Conservation (phyloP, 805 yeast species). For the Lipomyces anomalus region DNA sequence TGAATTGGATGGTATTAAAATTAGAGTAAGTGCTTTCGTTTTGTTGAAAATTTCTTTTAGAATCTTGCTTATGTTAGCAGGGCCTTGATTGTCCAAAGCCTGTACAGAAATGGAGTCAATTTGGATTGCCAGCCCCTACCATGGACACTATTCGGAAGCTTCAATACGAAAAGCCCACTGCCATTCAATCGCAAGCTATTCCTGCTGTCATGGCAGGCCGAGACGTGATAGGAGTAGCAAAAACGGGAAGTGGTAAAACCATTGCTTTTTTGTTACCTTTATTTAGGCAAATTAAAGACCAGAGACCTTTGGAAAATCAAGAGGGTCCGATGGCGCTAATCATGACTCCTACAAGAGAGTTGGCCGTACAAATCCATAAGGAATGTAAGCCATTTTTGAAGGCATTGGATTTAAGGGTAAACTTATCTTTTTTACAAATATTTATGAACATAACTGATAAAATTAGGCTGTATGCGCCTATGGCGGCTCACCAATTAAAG, state of each 20-base stretch:
- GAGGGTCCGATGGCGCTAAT: constrained; percentile 78
- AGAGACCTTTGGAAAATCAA: constrained; percentile 41
- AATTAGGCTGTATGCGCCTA: constrained; percentile 65
- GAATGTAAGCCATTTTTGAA: constrained; percentile 58
- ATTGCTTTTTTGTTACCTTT: constrained; percentile 80
- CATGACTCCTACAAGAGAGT: constrained; percentile 87
- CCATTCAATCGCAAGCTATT: constrained; percentile 85
- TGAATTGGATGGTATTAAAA: constrained; percentile 57
- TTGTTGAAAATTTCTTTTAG: neutral
- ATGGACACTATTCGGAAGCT: constrained; percentile 48
- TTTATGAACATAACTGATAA: neutral
- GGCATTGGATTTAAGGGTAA: constrained; percentile 39
- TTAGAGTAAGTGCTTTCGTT: constrained; percentile 32
- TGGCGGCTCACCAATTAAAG: constrained; percentile 81
- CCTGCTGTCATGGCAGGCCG: constrained; percentile 87
- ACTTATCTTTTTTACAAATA: neutral
- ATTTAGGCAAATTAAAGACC: constrained; percentile 76
- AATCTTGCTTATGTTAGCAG: neutral
- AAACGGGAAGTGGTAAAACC: constrained; percentile 96
- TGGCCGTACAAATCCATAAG: constrained; percentile 74
- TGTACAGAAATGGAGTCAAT: constrained; percentile 67
- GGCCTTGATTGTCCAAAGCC: constrained; percentile 62
- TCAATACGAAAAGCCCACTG: constrained; percentile 61
- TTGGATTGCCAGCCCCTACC: constrained; percentile 64
- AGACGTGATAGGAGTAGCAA: constrained; percentile 90